Conservation (phyloP, 305 asterid species). For the Striga hermonthica region DNA sequence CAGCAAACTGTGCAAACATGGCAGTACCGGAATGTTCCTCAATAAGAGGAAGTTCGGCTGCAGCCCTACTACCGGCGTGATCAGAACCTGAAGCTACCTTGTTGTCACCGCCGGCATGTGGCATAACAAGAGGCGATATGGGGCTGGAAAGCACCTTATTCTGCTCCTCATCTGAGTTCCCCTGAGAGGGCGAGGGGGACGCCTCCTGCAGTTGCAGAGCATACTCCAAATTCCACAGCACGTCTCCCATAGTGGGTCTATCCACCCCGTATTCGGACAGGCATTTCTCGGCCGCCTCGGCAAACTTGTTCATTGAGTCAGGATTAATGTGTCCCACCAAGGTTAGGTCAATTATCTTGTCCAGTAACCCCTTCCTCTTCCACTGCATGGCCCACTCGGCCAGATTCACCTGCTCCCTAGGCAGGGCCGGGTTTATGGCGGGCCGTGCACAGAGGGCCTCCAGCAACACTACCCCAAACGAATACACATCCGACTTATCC, state of each 20-base stretch:
- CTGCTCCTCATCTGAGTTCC: slow-evolving; percentile 52
- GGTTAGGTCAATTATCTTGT: slow-evolving; percentile 45
- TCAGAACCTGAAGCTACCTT: slow-evolving; percentile 26
- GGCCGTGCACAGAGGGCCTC: slow-evolving; percentile 75
- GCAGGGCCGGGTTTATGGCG: slow-evolving; percentile 59
- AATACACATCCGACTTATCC: background rate
- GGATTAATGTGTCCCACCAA: slow-evolving; percentile 44
- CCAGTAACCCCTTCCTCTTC: slow-evolving; percentile 63
- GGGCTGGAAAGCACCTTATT: slow-evolving; percentile 23
- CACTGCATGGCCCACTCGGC: slow-evolving; percentile 74
- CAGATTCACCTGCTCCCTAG: slow-evolving; percentile 56
- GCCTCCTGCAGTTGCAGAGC: slow-evolving; percentile 66
- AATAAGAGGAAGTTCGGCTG: slow-evolving; percentile 42
- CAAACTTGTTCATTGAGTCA: slow-evolving; percentile 58
- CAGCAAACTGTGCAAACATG: slow-evolving; percentile 66
- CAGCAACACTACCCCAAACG: slow-evolving; percentile 30
- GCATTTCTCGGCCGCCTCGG: slow-evolving; percentile 68
- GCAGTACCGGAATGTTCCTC: slow-evolving; percentile 86
- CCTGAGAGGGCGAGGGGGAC: slow-evolving; percentile 49
- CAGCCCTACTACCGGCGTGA: slow-evolving; percentile 21
- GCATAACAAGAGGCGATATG: slow-evolving; percentile 21
- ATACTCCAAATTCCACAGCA: slow-evolving; percentile 60
- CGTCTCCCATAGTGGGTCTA: slow-evolving; percentile 69
- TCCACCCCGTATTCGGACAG: slow-evolving; percentile 65
- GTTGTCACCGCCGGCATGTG: slow-evolving; percentile 7